Evolutionary conservation across 2,329 filamentous ascomycete species (phyloP).

Genomic region (Arthrobotrys megalospora): DNA sequence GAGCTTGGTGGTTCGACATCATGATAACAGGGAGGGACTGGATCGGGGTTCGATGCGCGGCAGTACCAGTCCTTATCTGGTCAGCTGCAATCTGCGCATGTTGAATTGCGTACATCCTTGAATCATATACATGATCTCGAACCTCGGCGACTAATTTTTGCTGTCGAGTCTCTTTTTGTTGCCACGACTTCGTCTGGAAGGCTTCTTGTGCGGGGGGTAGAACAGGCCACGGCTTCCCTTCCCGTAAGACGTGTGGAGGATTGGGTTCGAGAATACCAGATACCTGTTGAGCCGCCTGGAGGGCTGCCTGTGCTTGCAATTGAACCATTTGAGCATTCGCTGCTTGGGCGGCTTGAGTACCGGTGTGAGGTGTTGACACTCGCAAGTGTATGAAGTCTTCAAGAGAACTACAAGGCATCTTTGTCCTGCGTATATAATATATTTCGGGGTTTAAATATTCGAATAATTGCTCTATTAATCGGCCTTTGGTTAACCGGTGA

Average conservation of each 20-base stretch:
- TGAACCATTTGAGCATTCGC: neutral
- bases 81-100: too few species aligned
- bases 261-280: too few species aligned
- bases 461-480: too few species aligned
- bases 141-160: neutral
- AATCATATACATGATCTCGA: too few species aligned
- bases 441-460: neutral
- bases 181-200: neutral
- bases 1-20: neutral
- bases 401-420: constrained; percentile 10
- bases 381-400: neutral
- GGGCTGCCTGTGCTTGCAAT: neutral
- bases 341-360: too few species aligned
- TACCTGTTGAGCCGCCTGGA: neutral
- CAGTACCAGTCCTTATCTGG: too few species aligned
- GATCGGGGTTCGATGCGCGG: neutral
- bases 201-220: neutral
- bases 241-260: neutral
- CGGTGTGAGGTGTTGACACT: neutral
- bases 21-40: neutral
- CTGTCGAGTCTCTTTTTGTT: neutral
- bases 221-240: neutral
- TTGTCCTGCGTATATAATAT: neutral
- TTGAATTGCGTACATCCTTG: too few species aligned
- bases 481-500: too few species aligned